Evolutionary conservation across 2,329 filamentous ascomycete species (phyloP), one percentile per base, ranked within the genome.

Genomic region (Cytospora leucostoma): DNA sequence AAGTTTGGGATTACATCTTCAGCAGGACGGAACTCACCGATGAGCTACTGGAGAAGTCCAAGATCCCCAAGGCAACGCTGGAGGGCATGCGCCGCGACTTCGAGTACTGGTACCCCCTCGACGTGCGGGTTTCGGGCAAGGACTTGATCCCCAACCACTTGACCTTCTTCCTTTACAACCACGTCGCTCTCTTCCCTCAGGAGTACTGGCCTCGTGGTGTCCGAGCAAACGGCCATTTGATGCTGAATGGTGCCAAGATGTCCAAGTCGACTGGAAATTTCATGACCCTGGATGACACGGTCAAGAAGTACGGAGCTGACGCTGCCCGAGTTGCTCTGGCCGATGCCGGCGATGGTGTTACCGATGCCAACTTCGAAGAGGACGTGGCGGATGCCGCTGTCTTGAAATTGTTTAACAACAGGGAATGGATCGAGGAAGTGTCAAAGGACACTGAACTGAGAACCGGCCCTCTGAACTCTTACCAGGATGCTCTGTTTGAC

Each of bases 181-280:
- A 98, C 76, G 77, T 95, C 68, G 95, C 95, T 12, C 84, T 99
- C 51, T 98, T 97, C 83, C 86, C 88, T 13, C 85, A 86, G 64
- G 86, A 94, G 75, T 96, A 93, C 81, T 97, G 94, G 93, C 95
- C 95, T 12, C 85, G 84, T 58, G 88, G 88, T 67, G 84, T 98
- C 68, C 90, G 95, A 68, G 88, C 91, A 67, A 99, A 99, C 73
- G 95, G 95, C 1, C 94, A 98, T 78, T 79, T 98, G 71, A 87
- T 96, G 76, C 83, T 99, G 68, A 99, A 99, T 75, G 94, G 94
- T 56, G 92, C 97, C 75, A 99, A 99, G 85, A 99, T 99, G 95
- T 90, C 88, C 75, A 99, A 99, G 82, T 94, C 90, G 60, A 97
- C 93, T 0, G 95, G 95, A 67, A 99, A 98, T 80, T 99, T 99